Conservation (phyloP, 495 filamentous ascomycete species). For the Neurospora sp. region DNA sequence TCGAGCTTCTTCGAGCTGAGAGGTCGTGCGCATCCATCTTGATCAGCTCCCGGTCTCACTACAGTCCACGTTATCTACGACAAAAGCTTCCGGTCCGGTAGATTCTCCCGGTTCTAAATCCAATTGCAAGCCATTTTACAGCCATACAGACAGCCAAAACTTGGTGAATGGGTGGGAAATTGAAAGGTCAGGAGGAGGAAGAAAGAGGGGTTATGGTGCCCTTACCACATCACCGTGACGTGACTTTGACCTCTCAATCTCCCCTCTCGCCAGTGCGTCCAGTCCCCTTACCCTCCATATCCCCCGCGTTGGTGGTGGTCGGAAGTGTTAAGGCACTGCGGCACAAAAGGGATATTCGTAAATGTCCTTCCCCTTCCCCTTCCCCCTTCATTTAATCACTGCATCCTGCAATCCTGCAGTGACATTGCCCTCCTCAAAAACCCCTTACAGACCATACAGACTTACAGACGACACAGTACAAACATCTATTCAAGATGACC, state of each 20-base stretch:
- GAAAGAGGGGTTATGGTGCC: too few species aligned
- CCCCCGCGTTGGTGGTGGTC: too few species aligned
- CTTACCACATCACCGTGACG: too few species aligned
- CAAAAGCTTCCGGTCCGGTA: background rate
- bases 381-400: background rate
- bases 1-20: background rate
- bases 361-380: background rate
- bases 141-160: too few species aligned
- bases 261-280: too few species aligned
- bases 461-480: background rate
- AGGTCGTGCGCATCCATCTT: background rate
- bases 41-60: background rate
- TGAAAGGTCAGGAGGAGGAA: too few species aligned
- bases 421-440: background rate
- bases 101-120: background rate
- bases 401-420: background rate
- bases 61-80: background rate
- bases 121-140: background rate
- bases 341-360: background rate
- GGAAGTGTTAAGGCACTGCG: background rate
- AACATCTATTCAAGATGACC: background rate
- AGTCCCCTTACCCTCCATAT: too few species aligned
- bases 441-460: background rate
- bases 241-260: too few species aligned
- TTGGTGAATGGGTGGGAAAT: too few species aligned